These are phyloP conservation scores for Leishmania gerbilli DNA, from an alignment of 208 protist species.

Conservation along the genomic window DNA sequence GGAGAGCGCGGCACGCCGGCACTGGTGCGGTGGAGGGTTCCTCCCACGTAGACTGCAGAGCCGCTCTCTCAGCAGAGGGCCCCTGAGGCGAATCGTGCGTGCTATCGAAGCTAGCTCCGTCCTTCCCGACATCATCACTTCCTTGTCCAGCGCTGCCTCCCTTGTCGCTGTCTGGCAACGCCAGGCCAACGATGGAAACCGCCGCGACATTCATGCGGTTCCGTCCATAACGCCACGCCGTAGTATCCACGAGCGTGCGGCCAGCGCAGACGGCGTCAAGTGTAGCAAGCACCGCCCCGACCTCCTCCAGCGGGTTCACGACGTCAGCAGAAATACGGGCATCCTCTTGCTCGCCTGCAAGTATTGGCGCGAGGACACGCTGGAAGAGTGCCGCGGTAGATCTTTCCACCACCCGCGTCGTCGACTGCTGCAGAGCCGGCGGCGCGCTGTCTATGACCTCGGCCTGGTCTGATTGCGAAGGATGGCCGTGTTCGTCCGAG, in stretches of 20 bases:
- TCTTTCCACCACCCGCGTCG: neutral
- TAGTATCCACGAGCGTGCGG: slow-evolving; percentile 43
- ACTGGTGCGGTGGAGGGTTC: neutral
- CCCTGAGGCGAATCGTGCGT: neutral
- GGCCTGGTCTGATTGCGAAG: neutral
- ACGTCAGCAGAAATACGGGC: neutral
- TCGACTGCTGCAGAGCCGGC: neutral
- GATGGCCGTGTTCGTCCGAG: neutral
- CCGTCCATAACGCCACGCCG: slow-evolving; percentile 65
- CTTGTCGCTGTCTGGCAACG: neutral
- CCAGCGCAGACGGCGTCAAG: slow-evolving; percentile 42
- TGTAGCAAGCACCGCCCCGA: slow-evolving; percentile 52
- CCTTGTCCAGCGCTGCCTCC: neutral
- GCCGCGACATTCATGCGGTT: slow-evolving; percentile 59
- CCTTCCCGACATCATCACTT: neutral
- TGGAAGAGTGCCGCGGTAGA: slow-evolving; percentile 2
- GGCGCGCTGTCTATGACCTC: neutral
- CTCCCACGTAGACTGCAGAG: neutral
- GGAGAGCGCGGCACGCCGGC: neutral
- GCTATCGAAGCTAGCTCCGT: neutral
- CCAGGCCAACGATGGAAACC: slow-evolving; percentile 36
- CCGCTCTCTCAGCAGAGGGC: neutral
- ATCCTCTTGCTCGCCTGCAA: neutral
- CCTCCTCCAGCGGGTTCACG: slow-evolving; percentile 31
- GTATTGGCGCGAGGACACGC: neutral